Base-by-base conservation (phyloP, 306 rosid genomes). In the Prunus kanzakura region DNA sequence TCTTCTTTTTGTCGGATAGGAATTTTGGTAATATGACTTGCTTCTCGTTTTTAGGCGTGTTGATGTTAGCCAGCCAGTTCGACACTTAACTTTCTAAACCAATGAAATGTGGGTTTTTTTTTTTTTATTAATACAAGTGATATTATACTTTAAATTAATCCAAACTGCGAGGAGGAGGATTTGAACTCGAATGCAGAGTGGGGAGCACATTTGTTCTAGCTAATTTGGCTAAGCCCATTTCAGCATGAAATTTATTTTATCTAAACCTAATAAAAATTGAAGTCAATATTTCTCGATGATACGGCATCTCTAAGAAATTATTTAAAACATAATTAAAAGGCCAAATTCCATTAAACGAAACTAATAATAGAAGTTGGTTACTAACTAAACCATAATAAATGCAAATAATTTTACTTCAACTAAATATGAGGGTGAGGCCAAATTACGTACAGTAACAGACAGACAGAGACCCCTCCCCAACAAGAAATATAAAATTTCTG, bases 131-230 rank as follows among this genome's bases (percentile, higher is more conserved):
- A 35, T 35, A 35, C 8, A 6, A 35, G 1, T 1, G 8, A 35
- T 35, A 5, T 35, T 35, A 35, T 35, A 35, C 1, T 35, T 35
- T 35, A 35, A 35, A 5, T 0, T 35, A 35, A 35, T 35, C 41
- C 5, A 35, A 35, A 35, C 1, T 35, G 1, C 0, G 0, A 0
- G 0, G 0, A 35, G 8, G 1, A 35, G 8, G 8, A 35, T 35
- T 35, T 6, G 8, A 35, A 35, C 0, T 35, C 1, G 1, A 0
- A 35, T 35, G 7, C 8, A 35, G 8, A 35, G 1, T 35, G 0
- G 0, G 1, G 8, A 0, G 0, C 0, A 35, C 0, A 35, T 35
- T 1, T 6, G 1, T 0, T 35, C 8, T 35, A 6, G 0, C 0
- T 1, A 35, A 35, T 0, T 35, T 35, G 0, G 0, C 41, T 6